A percentile compares a stretch with the other conserved stretches of the same genome.
Conservation (phyloP, 495 filamentous ascomycete species). For the Penicillium herquei region DNA sequence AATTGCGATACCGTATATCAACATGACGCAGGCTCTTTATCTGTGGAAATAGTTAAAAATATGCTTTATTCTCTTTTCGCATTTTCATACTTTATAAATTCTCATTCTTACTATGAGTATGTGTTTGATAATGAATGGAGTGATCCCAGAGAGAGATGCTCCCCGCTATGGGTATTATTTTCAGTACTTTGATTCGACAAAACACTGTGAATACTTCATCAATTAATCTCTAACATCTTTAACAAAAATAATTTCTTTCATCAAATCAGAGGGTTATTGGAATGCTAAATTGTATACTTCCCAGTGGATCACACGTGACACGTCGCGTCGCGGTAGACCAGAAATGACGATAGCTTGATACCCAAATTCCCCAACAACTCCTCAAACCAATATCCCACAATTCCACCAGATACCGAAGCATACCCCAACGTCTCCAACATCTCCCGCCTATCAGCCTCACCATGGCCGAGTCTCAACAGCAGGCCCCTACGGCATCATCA, state of each 20-base stretch:
- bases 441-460: not conserved
- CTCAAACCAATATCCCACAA: not conserved
- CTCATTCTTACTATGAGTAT: not conserved
- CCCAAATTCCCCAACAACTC: slow-evolving; percentile 11
- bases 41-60: not conserved
- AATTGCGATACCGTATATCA: slow-evolving; percentile 6
- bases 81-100: not conserved
- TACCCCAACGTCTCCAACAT: not conserved
- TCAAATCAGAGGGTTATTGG: not conserved
- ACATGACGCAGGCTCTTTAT: not conserved
- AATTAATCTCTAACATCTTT: too few species aligned
- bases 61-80: not conserved
- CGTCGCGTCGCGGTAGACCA: slow-evolving; percentile 19
- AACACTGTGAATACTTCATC: too few species aligned
- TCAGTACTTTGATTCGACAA: too few species aligned
- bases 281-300: not conserved
- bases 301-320: slow-evolving; percentile 16
- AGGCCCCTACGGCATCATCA: not conserved
- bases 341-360: not conserved
- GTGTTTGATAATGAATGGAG: too few species aligned
- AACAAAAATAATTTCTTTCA: too few species aligned
- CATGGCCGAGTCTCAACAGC: not conserved
- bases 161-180: too few species aligned
- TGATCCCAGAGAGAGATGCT: too few species aligned
- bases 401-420: not conserved